Base-by-base conservation (phyloP, 1,139 yeast genomes). In the Suhomyces terraborum region DNA sequence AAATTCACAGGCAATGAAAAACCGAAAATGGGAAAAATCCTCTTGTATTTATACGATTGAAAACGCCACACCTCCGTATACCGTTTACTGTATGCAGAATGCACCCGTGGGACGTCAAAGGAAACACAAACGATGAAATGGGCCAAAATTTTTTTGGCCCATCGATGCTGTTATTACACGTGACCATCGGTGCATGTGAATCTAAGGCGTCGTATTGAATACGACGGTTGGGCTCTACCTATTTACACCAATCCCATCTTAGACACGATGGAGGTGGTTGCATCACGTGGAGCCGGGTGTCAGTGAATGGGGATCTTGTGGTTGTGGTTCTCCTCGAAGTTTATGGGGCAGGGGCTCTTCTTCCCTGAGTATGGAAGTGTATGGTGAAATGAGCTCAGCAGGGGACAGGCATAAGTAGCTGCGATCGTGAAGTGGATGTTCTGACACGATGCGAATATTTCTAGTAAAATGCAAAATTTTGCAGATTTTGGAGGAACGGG, bases 161-260 rank as follows among this genome's bases (percentile, higher is more conserved):
- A 27, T 29, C 32, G 43, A 41, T 41, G 33, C 39, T 35, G 45
- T 21, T 41, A 41, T 41, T 25, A 27, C 45, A 41, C 45, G 45
- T 41, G 45, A 41, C 23, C 13, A 9, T 4, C 21, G 7, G 8
- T 25, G 41, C 41, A 38, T 41, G 45, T 41, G 45, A 37, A 32
- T 14, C 16, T 32, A 27, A 30, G 16, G 23, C 32, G 21, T 30
- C 23, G 18, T 25, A 27, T 13, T n/a, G 28, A 1, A 30, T 30
- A 30, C 32, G 32, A 30, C 21, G 17, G 20, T 30, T 24, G 20
- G 32, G 32, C 32, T 19, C 12, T 18, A 18, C 14, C 9, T n/a
- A n/a, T n/a, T n/a, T n/a, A n/a, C n/a, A n/a, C n/a, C n/a, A n/a
- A n/a, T n/a, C n/a, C n/a, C n/a, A n/a, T n/a, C n/a, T n/a, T n/a